Conservation (phyloP, 352 stramenopile genomes). For the Phytophthora tubulina region DNA sequence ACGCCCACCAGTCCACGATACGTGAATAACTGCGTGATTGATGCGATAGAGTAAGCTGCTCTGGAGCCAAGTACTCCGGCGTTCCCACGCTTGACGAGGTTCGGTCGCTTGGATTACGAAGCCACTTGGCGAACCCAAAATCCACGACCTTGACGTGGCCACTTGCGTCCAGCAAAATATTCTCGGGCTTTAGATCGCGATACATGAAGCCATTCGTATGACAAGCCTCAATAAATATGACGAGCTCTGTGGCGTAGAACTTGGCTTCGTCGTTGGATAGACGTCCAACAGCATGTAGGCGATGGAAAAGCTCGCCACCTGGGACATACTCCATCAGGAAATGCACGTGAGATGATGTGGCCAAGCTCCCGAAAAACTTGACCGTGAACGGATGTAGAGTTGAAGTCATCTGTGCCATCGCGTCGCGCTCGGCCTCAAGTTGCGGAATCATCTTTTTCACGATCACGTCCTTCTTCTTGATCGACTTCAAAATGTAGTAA, state of each 20-base stretch:
- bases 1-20: conserved; percentile 88
- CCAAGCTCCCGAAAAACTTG: conserved; percentile 71
- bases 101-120: conserved; percentile 48
- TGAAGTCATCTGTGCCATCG: conserved; percentile 51
- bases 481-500: conserved; percentile 82
- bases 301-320: conserved; percentile 74
- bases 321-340: conserved; percentile 78
- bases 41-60: conserved; percentile 74
- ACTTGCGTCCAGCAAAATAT: conserved; percentile 83
- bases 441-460: conserved; percentile 66
- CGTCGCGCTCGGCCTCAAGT: conserved; percentile 63
- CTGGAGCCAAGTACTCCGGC: conserved; percentile 75
- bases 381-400: conserved; percentile 60
- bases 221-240: conserved; percentile 65
- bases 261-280: conserved; percentile 77
- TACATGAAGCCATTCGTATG: conserved; percentile 80
- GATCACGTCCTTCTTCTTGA: conserved; percentile 73
- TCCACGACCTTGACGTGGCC: conserved; percentile 80
- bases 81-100: conserved; percentile 71
- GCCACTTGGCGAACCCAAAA: conserved; percentile 69
- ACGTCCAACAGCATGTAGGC: conserved; percentile 58
- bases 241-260: conserved; percentile 79
- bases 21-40: conserved; percentile 74
- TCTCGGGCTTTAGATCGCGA: conserved; percentile 92
- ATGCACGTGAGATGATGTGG: conserved; percentile 67